Percentiles rank a stretch among this genome's conserved stretches.
phyloP scores from a whole-genome alignment of 179 eudicot genomes.

The Gypsophila paniculata region DNA sequence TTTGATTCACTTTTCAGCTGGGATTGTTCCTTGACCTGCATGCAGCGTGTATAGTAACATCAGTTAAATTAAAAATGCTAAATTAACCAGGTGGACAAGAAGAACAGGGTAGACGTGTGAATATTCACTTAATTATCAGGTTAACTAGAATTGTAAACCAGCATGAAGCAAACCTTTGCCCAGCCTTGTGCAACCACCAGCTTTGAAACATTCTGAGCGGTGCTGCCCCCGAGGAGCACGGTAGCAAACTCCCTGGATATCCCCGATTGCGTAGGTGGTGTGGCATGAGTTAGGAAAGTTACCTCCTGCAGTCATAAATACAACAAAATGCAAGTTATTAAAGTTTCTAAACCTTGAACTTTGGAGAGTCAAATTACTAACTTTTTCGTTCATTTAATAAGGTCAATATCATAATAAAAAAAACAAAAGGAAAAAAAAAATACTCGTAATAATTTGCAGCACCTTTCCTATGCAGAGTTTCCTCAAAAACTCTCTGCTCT shows the following conservation, averaged over 20 bases:
- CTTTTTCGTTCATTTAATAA: neutral
- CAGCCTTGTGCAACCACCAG: conserved; percentile 85
- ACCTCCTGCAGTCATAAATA: conserved; percentile 54
- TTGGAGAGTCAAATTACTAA: neutral
- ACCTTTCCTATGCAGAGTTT: conserved; percentile 97
- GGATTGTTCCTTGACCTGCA: conserved; percentile 76
- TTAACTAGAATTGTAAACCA: neutral
- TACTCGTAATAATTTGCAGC: neutral
- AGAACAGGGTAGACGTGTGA: neutral
- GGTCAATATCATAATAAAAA: neutral
- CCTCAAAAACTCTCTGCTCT: conserved; percentile 85
- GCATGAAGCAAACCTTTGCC: conserved; percentile 67
- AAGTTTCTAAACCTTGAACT: neutral
- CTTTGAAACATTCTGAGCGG: conserved; percentile 45
- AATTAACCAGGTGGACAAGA: neutral
- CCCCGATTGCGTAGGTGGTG: conserved; percentile 47
- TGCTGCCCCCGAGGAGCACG: conserved; percentile 55
- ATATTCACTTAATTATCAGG: neutral
- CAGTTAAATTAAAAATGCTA: neutral
- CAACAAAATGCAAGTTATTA: conserved; percentile 15
- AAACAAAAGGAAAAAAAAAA: neutral
- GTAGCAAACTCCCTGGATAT: conserved; percentile 73
- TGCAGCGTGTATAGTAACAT: conserved; percentile 17
- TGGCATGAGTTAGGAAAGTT: conserved; percentile 66
- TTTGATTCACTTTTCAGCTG: conserved; percentile 72